phyloP scores from a whole-genome alignment of 1,284 basidiomycete genomes.

The Athelia sp. region DNA sequence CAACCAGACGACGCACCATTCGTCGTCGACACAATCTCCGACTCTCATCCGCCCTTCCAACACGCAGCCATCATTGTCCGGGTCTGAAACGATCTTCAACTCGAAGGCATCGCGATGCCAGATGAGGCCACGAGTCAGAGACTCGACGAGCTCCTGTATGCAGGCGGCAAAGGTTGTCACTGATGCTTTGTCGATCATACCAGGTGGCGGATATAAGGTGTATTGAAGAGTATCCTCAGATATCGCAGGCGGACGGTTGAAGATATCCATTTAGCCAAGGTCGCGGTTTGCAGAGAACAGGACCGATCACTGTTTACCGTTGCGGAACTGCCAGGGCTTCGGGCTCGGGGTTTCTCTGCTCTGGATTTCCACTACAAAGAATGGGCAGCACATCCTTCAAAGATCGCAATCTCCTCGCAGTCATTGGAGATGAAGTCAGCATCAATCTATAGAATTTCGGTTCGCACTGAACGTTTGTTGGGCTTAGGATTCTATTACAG shows the following conservation, averaged over 20 bases:
- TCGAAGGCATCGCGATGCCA: conserved; percentile 91
- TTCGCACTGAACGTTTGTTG: background rate
- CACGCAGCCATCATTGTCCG: conserved; percentile 41
- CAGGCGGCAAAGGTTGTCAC: conserved; percentile 68
- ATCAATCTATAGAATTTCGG: conserved; percentile 2
- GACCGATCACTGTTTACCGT: too few species aligned
- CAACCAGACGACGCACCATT: conserved; percentile 93
- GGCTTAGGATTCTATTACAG: conserved; percentile 88
- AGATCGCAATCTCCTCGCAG: conserved; percentile 84
- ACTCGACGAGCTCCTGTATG: conserved; percentile 55
- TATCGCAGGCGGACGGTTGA: conserved; percentile 69
- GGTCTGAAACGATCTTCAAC: conserved; percentile 58
- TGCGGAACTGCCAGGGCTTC: too few species aligned
- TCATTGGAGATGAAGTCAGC: conserved; percentile 91
- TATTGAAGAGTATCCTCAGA: conserved; percentile 86
- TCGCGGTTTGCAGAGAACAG: too few species aligned
- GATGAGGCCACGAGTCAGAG: conserved; percentile 62
- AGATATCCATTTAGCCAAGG: conserved; percentile 38
- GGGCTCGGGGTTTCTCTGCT: background rate
- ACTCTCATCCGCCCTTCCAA: conserved; percentile 81
- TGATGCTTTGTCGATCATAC: conserved; percentile 49
- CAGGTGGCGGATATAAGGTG: conserved; percentile 54
- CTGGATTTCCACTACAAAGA: conserved; percentile 11
- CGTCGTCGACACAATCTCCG: conserved; percentile 92
- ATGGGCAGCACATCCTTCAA: conserved; percentile 51